Conservation (phyloP, 2,329 filamentous ascomycete genomes). For the Xylaria sp. region DNA sequence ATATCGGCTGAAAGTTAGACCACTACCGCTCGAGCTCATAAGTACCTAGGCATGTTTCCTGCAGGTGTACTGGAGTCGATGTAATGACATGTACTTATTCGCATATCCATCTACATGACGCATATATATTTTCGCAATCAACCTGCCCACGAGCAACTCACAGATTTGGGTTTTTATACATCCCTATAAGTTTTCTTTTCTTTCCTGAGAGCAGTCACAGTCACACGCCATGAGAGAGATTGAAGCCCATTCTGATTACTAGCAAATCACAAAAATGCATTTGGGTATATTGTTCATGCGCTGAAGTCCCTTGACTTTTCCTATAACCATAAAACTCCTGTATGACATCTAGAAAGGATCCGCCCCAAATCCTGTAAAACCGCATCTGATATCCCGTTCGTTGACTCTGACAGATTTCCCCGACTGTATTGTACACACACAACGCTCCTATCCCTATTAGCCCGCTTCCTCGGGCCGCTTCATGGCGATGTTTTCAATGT, state of each 20-base stretch:
- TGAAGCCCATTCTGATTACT: constrained; percentile 1
- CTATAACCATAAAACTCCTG: constrained; percentile 35
- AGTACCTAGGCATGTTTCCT: background rate
- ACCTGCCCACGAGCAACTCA: too few species aligned
- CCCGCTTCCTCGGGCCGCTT: background rate
- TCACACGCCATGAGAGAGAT: constrained; percentile 4
- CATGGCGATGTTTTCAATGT: constrained; percentile 2
- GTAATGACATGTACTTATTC: too few species aligned
- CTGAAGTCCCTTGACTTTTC: constrained; percentile 31
- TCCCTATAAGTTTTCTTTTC: background rate
- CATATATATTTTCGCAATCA: too few species aligned
- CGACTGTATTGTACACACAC: constrained; percentile 14
- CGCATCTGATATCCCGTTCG: background rate
- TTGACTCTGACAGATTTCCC: background rate
- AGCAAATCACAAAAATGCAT: constrained; percentile 38
- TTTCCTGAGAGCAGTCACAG: background rate
- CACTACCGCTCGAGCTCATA: background rate
- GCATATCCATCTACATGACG: too few species aligned
- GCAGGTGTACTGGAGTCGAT: too few species aligned
- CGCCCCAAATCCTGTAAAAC: background rate
- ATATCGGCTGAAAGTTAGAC: constrained; percentile 2
- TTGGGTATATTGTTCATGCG: constrained; percentile 40
- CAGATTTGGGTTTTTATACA: too few species aligned
- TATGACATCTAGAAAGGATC: constrained; percentile 29
- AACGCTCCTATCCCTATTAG: background rate